Evolutionary conservation across 306 rosid genomes (phyloP).

Genomic region (Medicago ruthenica): DNA sequence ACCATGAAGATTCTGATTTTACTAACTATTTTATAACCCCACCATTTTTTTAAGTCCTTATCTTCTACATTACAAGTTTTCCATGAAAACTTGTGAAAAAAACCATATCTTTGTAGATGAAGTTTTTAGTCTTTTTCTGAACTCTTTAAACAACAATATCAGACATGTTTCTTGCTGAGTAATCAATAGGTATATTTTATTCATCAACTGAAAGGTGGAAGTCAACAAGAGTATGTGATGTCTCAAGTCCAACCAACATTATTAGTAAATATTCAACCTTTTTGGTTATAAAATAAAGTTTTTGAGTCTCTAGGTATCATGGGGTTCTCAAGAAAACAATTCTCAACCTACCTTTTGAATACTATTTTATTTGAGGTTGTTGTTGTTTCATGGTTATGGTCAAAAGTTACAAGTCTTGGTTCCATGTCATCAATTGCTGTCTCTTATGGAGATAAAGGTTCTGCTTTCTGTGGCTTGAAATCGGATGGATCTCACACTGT

Average conservation of each 20-base stretch:
- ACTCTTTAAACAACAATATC: conserved; percentile 22
- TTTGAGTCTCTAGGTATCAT: conserved; percentile 36
- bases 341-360: conserved; percentile 48
- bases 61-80: conserved; percentile 34
- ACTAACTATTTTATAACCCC: conserved; percentile 1
- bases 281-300: conserved; percentile 5
- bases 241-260: conserved; percentile 9
- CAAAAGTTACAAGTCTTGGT: conserved; percentile 71
- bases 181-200: neutral
- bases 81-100: conserved; percentile 14
- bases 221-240: conserved; percentile 28
- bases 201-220: neutral
- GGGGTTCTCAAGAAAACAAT: conserved; percentile 44
- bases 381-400: conserved; percentile 57
- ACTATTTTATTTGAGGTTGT: conserved; percentile 48
- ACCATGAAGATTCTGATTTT: conserved; percentile 33
- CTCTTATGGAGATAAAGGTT: conserved; percentile 89
- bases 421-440: conserved; percentile 90
- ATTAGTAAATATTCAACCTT: conserved; percentile 28
- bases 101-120: neutral
- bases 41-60: neutral
- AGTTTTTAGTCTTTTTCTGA: neutral
- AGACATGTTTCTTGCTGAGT: conserved; percentile 41
- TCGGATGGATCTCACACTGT: conserved; percentile 91
- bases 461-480: conserved; percentile 77